Evolutionary conservation across 768 basidiomycete genomes (phyloP), one percentile per base, ranked within the genome.

Genomic region (Inosperma sp.): DNA sequence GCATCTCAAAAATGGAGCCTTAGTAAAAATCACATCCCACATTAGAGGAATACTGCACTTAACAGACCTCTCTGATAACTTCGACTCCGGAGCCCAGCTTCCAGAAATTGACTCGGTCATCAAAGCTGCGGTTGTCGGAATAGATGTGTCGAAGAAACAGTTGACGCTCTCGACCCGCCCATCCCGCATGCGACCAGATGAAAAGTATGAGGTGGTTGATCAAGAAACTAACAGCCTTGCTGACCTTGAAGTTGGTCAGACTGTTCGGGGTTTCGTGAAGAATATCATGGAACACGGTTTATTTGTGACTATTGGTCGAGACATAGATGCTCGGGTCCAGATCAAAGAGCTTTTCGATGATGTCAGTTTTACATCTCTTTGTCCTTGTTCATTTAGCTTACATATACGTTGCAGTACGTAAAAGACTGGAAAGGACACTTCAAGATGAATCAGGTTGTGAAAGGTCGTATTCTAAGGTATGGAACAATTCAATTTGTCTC

Each of bases 391-490:
- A 21, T 36, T 29, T 19, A 17, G 23, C 26, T 54, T 21, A 51
- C 52, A 49, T 33, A 59, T 40, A n/a, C 41, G 30, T 52, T 54
- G 17, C 58, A 96, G 91, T 98, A 81, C 67, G 80, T 97, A 60
- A 96, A 97, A 68, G 94, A 97, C 33, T 99, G 95, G 95, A 87
- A 94, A 69, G 72, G 77, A 22, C 80, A 76, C 17, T 97, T 97
- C 66, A 69, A 78, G 54, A 69, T 77, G 33, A 84, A 89, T 59
- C 92, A 97, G 59, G 65, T 97, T 3, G 91, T 96, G 10, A 86
- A 83, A 56, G 95, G 94, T 42, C 82, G 88, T 45, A 81, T 98
- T 61, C 67, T 89, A 31, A 84, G 79, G 88, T 91, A 60, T n/a
- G 70, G 58, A 39, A 47, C 33, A 30, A 5, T 25, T 16, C 27